Percentiles rank a stretch among this genome's conserved stretches.
These are phyloP conservation scores for Mycena kentingensis DNA, from an alignment of 768 basidiomycete genomes.

Conservation along the genomic window DNA sequence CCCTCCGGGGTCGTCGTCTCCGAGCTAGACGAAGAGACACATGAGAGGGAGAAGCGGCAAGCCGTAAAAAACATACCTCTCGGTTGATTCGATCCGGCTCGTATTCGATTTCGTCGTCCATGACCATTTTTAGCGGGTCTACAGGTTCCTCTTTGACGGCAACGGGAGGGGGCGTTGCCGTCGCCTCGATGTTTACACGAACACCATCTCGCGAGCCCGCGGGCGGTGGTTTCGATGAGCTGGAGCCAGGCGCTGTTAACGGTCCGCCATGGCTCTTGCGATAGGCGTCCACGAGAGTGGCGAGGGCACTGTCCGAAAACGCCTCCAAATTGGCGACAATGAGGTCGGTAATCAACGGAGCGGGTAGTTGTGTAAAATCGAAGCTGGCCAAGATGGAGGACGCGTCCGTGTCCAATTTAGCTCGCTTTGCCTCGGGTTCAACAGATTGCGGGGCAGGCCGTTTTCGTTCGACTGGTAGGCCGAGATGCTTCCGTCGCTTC, in stretches of 20 bases:
- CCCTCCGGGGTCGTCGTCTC: conserved; percentile 46
- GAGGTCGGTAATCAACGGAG: conserved; percentile 79
- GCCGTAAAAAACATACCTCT: conserved; percentile 45
- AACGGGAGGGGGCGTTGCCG: conserved; percentile 32
- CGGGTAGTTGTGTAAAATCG: conserved; percentile 81
- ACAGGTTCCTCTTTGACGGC: conserved; percentile 69
- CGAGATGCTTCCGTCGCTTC: conserved; percentile 57
- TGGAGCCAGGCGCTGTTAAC: conserved; percentile 18
- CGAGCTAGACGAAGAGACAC: conserved; percentile 50
- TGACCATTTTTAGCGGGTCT: conserved; percentile 92
- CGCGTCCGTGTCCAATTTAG: conserved; percentile 62
- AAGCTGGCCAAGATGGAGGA: conserved; percentile 63
- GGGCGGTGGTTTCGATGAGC: conserved; percentile 15
- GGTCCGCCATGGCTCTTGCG: conserved; percentile 50
- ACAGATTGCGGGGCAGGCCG: conserved; percentile 47
- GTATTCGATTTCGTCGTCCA: conserved; percentile 89
- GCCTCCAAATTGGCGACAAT: conserved; percentile 86
- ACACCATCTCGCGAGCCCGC: conserved; percentile 5
- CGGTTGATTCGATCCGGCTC: conserved; percentile 82
- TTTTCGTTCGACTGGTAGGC: conserved; percentile 57
- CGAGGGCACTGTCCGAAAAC: conserved; percentile 65
- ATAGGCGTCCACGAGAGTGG: conserved; percentile 67
- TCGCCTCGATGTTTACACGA: conserved; percentile 7
- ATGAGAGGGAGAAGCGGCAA: neutral
- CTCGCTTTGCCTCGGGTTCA: conserved; percentile 68